Evolutionary conservation across 1,139 yeast genomes (phyloP), one percentile per base, ranked within the genome.

Genomic region (Arxiozyma slooffiae): DNA sequence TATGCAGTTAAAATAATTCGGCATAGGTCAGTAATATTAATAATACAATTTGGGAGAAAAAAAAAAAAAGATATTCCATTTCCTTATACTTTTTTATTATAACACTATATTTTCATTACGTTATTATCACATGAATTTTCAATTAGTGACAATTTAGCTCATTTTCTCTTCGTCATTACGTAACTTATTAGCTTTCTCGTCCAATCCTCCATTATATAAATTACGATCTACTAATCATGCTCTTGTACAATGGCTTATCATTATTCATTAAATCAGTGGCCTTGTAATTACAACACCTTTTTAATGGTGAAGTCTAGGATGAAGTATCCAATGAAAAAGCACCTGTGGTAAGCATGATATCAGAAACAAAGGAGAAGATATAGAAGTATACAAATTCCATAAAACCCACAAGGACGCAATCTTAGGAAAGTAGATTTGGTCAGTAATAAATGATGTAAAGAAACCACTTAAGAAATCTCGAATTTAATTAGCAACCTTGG

Each of bases 391-490:
- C 76, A 65, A 81, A 78, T 52, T 79, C 61, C 64, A 77, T 73
- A 70, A 87, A 82, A 21, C 88, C 92, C 62, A 81, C 76, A 71
- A 85, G 85, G 49, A 84, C 88, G 63, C 79, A 84, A 58, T 92
- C 92, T 64, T 82, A 83, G 73, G 58, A 60, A 68, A 60, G 50
- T 60, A 60, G 53, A 63, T 60, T 22, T 75, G 75, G 52, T 61
- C 61, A 45, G 84, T 80, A 59, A 83, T 81, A 69, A 81, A 81
- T 53, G 90, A 87, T 53, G 90, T 82, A 73, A 81, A 82, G 75
- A 83, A 81, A 17, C 85, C 78, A 67, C 84, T 82, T 60, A 82
- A 74, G 78, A 85, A 85, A 64, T 87, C 87, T 81, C 83, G 81
- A 46, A 82, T 53, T 92, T 92, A 85, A 72, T 84, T 85, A 51